Evolutionary conservation across 441 rosid species (phyloP).

Genomic region (Pelargonium fulgidum): DNA sequence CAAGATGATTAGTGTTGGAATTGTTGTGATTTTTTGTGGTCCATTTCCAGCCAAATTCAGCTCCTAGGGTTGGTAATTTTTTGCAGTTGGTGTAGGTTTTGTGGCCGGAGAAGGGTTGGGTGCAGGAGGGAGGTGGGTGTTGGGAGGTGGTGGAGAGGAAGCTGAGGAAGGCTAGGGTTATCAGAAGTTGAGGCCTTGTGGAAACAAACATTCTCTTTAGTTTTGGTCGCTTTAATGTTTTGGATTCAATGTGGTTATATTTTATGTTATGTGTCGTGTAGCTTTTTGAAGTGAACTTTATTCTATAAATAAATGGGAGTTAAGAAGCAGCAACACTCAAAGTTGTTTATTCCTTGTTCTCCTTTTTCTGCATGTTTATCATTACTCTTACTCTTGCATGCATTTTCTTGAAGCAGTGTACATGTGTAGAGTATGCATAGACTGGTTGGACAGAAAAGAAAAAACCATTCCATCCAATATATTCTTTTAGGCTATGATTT

Average conservation of each 20-base stretch:
- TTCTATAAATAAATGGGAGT: background rate
- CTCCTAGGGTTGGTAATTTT: slow-evolving; percentile 33
- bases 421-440: background rate
- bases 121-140: slow-evolving; percentile 22
- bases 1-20: slow-evolving; percentile 4
- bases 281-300: background rate
- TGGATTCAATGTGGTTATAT: background rate
- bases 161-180: slow-evolving; percentile 16
- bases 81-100: slow-evolving; percentile 29
- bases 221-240: background rate
- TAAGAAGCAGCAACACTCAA: background rate
- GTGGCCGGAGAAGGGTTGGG: slow-evolving; percentile 13
- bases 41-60: slow-evolving; percentile 43
- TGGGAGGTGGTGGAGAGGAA: slow-evolving; percentile 7
- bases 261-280: background rate
- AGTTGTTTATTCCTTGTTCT: slow-evolving; percentile 3
- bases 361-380: background rate
- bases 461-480: too few relatives aligned
- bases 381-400: background rate
- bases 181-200: background rate
- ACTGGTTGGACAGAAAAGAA: too few relatives aligned
- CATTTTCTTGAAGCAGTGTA: background rate
- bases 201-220: background rate
- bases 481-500: too few relatives aligned
- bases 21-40: background rate